Evolutionary conservation across 73 alveolate genomes (phyloP), one percentile per base, ranked within the genome.

Genomic region (Loxodes magnus): DNA sequence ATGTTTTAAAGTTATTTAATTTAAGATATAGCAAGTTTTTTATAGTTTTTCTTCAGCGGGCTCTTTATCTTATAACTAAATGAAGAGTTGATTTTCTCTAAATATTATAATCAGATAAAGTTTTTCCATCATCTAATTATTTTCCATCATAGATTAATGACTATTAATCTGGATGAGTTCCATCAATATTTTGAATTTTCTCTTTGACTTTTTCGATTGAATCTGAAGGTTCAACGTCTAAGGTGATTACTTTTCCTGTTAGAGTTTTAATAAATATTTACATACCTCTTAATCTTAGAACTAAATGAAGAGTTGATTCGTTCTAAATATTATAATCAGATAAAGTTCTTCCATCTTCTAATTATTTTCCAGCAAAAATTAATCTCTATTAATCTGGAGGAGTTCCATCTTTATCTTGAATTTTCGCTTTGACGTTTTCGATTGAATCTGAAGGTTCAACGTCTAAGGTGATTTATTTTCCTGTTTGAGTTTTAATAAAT

Each of bases 391-490:
- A 16, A 16, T 33, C 43, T 33, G 43, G 43, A 33, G 43, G 43
- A 33, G 14, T 33, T 0, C 43, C 43, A n/a, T 33, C 43, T 16
- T 33, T 33, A 16, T 33, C 43, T 33, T 33, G 43, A 1, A 33
- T 33, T 33, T 33, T 33, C 10, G 43, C 43, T 56, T 67, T 67
- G 23, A 67, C 26, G 51, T 42, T 54, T 29, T 53, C 64, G 6
- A 65, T 65, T 10, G 72, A 52, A 33, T 65, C 72, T 54, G 64
- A 54, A 17, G 64, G 60, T 23, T 65, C 72, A 29, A 60, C 46
- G 15, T 65, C 79, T 25, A 65, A 21, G 20, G 56, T 28, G 6
- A 65, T 3, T 15, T 4, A 30, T 3, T 27, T 12, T 39, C 79
- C 79, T 56, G 80, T 67, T 42, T 54, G 63, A 2, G 67, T 67